Conservation (phyloP, 805 yeast genomes). For the Ogataea sp. region DNA sequence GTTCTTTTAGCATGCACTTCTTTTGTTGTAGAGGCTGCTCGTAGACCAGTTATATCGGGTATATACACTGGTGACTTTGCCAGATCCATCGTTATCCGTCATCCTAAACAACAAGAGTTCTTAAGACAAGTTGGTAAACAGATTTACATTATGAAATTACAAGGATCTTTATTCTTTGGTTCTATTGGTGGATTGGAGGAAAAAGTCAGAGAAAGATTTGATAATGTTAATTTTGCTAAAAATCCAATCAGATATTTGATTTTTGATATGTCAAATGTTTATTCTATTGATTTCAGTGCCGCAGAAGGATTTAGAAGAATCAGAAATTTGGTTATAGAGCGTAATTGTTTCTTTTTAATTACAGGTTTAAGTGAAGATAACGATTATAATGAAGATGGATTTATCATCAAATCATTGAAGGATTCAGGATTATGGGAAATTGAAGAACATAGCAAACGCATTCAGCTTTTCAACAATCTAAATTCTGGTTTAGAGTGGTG, state of each 20-base stretch:
- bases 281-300: conserved; percentile 84
- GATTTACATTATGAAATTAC: conserved; percentile 76
- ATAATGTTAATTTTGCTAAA: conserved; percentile 36
- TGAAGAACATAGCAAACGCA: conserved; percentile 33
- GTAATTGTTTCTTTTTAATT: conserved; percentile 62
- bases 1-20: conserved; percentile 86
- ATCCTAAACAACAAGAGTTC: conserved; percentile 81
- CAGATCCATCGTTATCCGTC: conserved; percentile 86
- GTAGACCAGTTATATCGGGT: conserved; percentile 73
- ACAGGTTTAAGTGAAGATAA: conserved; percentile 62
- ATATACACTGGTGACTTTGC: conserved; percentile 84
- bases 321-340: conserved; percentile 65
- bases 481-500: conserved; percentile 95
- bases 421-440: conserved; percentile 77
- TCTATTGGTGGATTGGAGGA: conserved; percentile 89
- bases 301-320: conserved; percentile 92
- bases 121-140: conserved; percentile 83
- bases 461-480: conserved; percentile 66
- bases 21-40: conserved; percentile 90
- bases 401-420: conserved; percentile 59
- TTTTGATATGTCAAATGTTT: conserved; percentile 77
- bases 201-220: conserved; percentile 58
- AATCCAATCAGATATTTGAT: conserved; percentile 74
- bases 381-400: conserved; percentile 24
- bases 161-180: conserved; percentile 90